Conservation (phyloP, 1,284 basidiomycete species). For the Malassezia furfur region DNA sequence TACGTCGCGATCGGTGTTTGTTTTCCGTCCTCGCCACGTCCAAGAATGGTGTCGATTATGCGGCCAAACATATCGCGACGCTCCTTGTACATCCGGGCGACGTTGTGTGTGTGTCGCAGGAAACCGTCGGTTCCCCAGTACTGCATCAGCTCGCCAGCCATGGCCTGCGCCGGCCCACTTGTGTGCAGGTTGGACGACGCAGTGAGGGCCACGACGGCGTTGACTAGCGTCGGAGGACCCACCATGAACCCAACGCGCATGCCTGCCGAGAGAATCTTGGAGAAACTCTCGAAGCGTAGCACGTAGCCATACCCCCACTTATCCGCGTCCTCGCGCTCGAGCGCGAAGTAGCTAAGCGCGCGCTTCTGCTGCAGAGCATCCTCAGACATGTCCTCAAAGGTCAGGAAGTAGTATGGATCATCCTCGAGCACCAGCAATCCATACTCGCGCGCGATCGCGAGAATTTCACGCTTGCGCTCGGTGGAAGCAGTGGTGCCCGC, state of each 20-base stretch:
- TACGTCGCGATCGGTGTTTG: slow-evolving; percentile 52
- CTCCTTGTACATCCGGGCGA: slow-evolving; percentile 68
- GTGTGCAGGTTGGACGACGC: slow-evolving; percentile 68
- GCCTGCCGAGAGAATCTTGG: slow-evolving; percentile 55
- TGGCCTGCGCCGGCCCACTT: slow-evolving; percentile 61
- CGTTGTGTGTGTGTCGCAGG: slow-evolving; percentile 58
- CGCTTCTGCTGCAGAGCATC: slow-evolving; percentile 20
- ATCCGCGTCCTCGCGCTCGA: slow-evolving; percentile 35
- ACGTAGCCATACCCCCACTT: slow-evolving; percentile 39
- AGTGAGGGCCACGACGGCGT: slow-evolving; percentile 64
- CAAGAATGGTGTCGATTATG: slow-evolving; percentile 64
- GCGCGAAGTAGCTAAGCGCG: slow-evolving; percentile 32
- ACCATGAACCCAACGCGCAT: slow-evolving; percentile 64
- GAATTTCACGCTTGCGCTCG: slow-evolving; percentile 66
- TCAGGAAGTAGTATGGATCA: slow-evolving; percentile 42
- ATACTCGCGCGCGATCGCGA: slow-evolving; percentile 54
- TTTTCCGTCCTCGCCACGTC: slow-evolving; percentile 53
- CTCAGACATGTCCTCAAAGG: slow-evolving; percentile 35
- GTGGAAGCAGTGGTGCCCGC: slow-evolving; percentile 44
- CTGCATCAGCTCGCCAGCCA: slow-evolving; percentile 62
- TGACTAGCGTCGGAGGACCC: slow-evolving; percentile 64
- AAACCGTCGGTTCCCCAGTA: slow-evolving; percentile 65
- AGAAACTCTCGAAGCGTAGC: slow-evolving; percentile 52
- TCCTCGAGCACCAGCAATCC: slow-evolving; percentile 33
- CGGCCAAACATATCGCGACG: slow-evolving; percentile 71